phyloP scores from a whole-genome alignment of 108 stramenopile species.

The Cyclotella choctawhatcheeana region DNA sequence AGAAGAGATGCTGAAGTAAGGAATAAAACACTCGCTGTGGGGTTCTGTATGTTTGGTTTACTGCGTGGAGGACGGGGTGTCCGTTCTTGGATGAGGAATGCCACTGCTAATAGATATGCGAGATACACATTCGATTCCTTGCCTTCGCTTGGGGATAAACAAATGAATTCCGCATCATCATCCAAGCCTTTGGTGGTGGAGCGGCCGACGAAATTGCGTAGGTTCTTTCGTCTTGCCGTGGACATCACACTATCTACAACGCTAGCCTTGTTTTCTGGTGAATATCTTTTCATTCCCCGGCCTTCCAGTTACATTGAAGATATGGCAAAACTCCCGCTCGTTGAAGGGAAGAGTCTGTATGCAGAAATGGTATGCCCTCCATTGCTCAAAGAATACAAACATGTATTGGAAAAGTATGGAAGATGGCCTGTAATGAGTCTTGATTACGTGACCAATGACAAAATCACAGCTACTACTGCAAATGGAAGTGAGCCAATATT shows the following conservation, averaged over 20 bases:
- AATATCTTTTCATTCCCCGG: slow-evolving; percentile 44
- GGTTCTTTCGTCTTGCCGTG: slow-evolving; percentile 20
- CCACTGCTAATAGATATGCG: neutral
- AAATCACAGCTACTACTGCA: too few species aligned
- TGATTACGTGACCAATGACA: neutral
- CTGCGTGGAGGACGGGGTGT: slow-evolving; percentile 26
- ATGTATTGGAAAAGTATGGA: slow-evolving; percentile 32
- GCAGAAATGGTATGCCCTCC: slow-evolving; percentile 55
- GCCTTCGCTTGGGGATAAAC: neutral
- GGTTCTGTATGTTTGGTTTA: slow-evolving; percentile 18
- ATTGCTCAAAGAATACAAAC: slow-evolving; percentile 42
- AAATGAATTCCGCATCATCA: neutral
- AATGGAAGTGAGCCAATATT: slow-evolving; percentile 7
- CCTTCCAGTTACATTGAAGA: slow-evolving; percentile 50
- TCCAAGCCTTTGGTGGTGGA: neutral
- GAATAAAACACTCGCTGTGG: slow-evolving; percentile 26
- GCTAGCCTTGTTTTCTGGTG: slow-evolving; percentile 35
- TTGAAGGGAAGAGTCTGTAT: slow-evolving; percentile 45
- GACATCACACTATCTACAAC: slow-evolving; percentile 30
- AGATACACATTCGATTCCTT: slow-evolving; percentile 24
- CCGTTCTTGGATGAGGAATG: slow-evolving; percentile 7
- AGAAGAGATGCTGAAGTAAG: slow-evolving; percentile 28
- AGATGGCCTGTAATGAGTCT: slow-evolving; percentile 40
- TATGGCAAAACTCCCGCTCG: slow-evolving; percentile 47
- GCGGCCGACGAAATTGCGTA: slow-evolving; percentile 17